phyloP scores from a whole-genome alignment of 1,284 basidiomycete genomes.

The Naganishia cerealis region DNA sequence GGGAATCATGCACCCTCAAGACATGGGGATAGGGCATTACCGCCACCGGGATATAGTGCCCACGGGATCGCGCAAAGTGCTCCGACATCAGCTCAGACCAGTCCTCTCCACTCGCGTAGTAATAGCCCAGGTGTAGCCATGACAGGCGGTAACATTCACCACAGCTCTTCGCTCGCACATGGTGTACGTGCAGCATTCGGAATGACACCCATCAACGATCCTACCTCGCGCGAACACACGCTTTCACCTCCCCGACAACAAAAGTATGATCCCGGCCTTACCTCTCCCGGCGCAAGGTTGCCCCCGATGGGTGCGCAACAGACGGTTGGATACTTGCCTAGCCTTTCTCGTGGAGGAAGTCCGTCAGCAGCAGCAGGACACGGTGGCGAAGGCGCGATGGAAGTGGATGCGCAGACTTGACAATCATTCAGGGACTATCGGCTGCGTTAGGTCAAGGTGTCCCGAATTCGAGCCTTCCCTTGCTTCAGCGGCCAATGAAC shows the following conservation, averaged over 20 bases:
- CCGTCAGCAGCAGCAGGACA: slow-evolving; percentile 34
- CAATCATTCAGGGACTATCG: slow-evolving; percentile 1
- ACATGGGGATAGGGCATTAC: slow-evolving; percentile 45
- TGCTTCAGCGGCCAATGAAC: not conserved
- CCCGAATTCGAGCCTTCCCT: not conserved
- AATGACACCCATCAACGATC: slow-evolving; percentile 74
- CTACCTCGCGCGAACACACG: slow-evolving; percentile 31
- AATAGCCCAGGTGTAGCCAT: slow-evolving; percentile 31
- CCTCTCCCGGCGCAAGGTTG: slow-evolving; percentile 41
- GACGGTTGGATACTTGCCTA: slow-evolving; percentile 38
- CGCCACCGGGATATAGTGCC: slow-evolving; percentile 46
- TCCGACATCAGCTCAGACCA: slow-evolving; percentile 47
- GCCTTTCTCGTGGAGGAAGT: slow-evolving; percentile 43
- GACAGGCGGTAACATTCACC: slow-evolving; percentile 14
- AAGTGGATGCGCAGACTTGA: slow-evolving; percentile 29
- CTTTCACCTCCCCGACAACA: slow-evolving; percentile 38
- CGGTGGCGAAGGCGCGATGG: slow-evolving; percentile 36
- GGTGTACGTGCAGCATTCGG: slow-evolving; percentile 79
- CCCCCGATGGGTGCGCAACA: slow-evolving; percentile 41
- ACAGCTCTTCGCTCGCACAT: slow-evolving; percentile 60
- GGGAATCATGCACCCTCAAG: not conserved
- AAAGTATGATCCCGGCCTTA: slow-evolving; percentile 37
- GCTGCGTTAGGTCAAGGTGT: not conserved
- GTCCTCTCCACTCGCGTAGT: slow-evolving; percentile 41
- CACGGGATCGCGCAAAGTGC: slow-evolving; percentile 42